These are phyloP conservation scores for Lentinula edodes DNA, from an alignment of 768 basidiomycete genomes.

Conservation along the genomic window DNA sequence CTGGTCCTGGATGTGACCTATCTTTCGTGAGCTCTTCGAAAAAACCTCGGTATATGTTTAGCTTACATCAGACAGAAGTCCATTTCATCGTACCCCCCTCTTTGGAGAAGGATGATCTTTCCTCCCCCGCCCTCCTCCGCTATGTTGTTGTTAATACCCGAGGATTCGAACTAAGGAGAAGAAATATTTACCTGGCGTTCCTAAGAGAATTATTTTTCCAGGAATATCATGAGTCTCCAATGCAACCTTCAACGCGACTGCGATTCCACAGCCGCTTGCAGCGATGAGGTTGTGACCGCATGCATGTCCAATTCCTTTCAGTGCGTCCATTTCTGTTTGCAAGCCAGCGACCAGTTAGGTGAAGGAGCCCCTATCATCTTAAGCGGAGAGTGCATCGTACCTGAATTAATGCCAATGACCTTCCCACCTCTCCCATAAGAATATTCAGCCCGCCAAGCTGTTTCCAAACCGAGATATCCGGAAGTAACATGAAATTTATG, in stretches of 20 bases:
- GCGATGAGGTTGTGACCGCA: constrained; percentile 81
- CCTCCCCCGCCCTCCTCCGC: constrained; percentile 80
- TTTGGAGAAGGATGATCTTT: constrained; percentile 67
- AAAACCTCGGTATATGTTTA: neutral
- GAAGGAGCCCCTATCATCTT: neutral
- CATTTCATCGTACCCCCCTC: constrained; percentile 78
- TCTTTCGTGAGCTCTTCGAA: neutral
- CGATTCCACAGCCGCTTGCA: constrained; percentile 67
- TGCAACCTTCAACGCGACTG: constrained; percentile 67
- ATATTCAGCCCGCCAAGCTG: constrained; percentile 77
- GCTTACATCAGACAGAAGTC: constrained; percentile 72
- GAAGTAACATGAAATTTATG: constrained; percentile 69
- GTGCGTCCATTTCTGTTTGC: constrained; percentile 37
- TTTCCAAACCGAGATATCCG: constrained; percentile 65
- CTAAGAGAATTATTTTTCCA: constrained; percentile 69
- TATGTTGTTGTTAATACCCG: constrained; percentile 19
- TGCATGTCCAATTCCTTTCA: constrained; percentile 38
- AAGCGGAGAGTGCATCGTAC: constrained; percentile 26
- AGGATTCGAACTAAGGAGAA: constrained; percentile 5
- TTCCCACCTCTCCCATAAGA: constrained; percentile 53
- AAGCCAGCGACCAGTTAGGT: neutral
- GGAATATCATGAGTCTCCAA: constrained; percentile 54
- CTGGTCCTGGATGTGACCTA: constrained; percentile 73
- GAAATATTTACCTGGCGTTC: constrained; percentile 57
- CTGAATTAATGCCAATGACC: constrained; percentile 73